Conservation (phyloP, 2,329 filamentous ascomycete genomes). For the Catunica adiposa region DNA sequence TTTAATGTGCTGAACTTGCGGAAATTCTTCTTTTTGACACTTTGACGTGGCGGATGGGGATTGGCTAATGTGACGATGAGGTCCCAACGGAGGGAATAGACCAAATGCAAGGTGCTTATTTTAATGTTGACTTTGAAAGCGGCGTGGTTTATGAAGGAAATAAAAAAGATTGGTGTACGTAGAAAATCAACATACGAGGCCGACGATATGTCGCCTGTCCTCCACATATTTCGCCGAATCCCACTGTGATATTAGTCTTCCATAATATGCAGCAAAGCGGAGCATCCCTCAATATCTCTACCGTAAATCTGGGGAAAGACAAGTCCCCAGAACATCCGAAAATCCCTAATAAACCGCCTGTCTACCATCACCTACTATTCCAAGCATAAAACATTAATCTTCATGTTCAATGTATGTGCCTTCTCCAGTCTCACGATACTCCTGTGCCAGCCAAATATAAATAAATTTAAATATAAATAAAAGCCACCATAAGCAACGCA, state of each 20-base stretch:
- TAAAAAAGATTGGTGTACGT: no score
- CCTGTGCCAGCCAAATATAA: no score
- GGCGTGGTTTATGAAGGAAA: no score
- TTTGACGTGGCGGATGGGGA: background rate
- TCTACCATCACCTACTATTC: background rate
- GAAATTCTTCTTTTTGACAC: no score
- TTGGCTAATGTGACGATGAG: background rate
- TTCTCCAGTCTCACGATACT: no score
- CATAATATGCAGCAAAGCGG: background rate
- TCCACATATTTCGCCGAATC: background rate
- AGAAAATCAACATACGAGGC: background rate
- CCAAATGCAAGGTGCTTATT: background rate
- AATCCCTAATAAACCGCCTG: background rate
- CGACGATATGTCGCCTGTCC: no score
- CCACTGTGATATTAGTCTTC: background rate
- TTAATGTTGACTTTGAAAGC: background rate
- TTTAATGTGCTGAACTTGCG: no score
- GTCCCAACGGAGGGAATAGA: background rate
- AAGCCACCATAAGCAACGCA: no score
- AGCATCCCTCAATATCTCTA: background rate
- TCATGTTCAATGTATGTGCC: no score
- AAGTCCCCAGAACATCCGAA: background rate
- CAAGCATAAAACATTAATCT: background rate
- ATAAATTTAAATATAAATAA: no score
- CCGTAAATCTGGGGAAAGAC: background rate